Percentiles rank a stretch among this genome's conserved stretches.
phyloP scores from a whole-genome alignment of 441 rosid species.

The Corymbia citriodora region DNA sequence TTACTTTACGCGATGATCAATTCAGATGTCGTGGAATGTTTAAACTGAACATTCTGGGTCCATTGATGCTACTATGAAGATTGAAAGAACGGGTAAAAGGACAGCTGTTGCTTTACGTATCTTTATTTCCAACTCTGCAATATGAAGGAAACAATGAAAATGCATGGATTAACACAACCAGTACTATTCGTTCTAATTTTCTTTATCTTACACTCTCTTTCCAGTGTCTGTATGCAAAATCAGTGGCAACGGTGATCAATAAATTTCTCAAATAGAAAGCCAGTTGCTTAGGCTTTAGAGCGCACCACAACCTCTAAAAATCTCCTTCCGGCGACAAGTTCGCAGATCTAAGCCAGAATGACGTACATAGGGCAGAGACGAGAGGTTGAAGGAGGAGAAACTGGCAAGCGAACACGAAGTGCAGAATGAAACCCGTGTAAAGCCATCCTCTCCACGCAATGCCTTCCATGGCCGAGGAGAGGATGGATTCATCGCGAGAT shows the following conservation, averaged over 20 bases:
- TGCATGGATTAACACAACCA: not conserved
- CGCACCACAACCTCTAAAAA: not conserved
- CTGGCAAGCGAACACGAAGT: constrained; percentile 78
- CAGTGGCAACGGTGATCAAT: not conserved
- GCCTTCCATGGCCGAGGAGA: constrained; percentile 41
- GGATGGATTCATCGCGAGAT: constrained; percentile 31
- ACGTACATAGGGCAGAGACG: constrained; percentile 69
- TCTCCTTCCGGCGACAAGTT: not conserved
- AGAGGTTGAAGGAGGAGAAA: constrained; percentile 86
- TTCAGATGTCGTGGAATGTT: not conserved
- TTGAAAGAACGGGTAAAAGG: not conserved
- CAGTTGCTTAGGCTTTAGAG: not conserved
- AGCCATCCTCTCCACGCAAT: constrained; percentile 67
- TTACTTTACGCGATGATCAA: not conserved
- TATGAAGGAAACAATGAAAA: not conserved
- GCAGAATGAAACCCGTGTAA: constrained; percentile 49
- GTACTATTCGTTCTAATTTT: not conserved
- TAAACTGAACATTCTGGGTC: not conserved
- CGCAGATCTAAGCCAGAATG: not conserved
- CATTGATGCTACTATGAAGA: not conserved
- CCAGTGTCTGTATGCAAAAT: not conserved
- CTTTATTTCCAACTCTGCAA: not conserved
- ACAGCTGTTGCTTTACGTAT: not conserved
- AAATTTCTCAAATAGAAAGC: not conserved
- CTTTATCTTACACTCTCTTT: not conserved